Evolutionary conservation across 805 yeast genomes (phyloP).

Genomic region (Debaryomyces tyrocola): DNA sequence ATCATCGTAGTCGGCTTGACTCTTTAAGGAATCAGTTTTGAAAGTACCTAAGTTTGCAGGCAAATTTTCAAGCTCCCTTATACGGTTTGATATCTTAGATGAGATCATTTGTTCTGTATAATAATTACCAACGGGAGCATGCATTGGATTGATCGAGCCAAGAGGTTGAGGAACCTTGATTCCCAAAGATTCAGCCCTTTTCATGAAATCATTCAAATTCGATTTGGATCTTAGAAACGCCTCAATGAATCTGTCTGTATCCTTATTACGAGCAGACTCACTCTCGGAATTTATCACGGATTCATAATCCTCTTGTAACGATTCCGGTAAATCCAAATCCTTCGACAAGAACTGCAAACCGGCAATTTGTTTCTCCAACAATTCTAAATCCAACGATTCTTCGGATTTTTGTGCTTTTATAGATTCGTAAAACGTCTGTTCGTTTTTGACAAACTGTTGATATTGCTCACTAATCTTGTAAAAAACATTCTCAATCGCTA

Average conservation of each 20-base stretch:
- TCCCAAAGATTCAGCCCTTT: slow-evolving; percentile 44
- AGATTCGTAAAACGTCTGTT: slow-evolving; percentile 19
- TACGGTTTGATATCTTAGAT: slow-evolving; percentile 55
- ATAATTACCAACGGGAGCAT: slow-evolving; percentile 49
- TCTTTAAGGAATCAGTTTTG: slow-evolving; percentile 32
- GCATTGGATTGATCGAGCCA: slow-evolving; percentile 27
- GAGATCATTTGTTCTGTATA: slow-evolving; percentile 54
- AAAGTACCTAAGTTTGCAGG: slow-evolving; percentile 73
- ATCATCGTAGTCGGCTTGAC: slow-evolving; percentile 39
- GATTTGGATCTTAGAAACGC: slow-evolving; percentile 1
- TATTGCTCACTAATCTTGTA: slow-evolving; percentile 26
- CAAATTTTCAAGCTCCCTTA: slow-evolving; percentile 59
- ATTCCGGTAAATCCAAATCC: slow-evolving; percentile 63
- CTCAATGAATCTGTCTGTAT: slow-evolving; percentile 6
- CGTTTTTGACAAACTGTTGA: slow-evolving; percentile 19
- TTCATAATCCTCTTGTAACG: slow-evolving; percentile 40
- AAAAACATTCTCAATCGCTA: slow-evolving; percentile 29
- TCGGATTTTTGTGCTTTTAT: slow-evolving; percentile 12
- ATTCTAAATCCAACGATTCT: slow-evolving; percentile 36
- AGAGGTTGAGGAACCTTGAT: slow-evolving; percentile 23
- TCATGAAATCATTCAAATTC: slow-evolving; percentile 16
- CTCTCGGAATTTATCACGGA: slow-evolving; percentile 7
- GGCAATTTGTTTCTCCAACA: slow-evolving; percentile 58
- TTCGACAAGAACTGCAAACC: slow-evolving; percentile 65
- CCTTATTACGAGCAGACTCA: slow-evolving; percentile 2